A percentile compares a stretch with the other conserved stretches of the same genome.
phyloP scores from a whole-genome alignment of 2,329 filamentous ascomycete species.

The Penicillium sp. region DNA sequence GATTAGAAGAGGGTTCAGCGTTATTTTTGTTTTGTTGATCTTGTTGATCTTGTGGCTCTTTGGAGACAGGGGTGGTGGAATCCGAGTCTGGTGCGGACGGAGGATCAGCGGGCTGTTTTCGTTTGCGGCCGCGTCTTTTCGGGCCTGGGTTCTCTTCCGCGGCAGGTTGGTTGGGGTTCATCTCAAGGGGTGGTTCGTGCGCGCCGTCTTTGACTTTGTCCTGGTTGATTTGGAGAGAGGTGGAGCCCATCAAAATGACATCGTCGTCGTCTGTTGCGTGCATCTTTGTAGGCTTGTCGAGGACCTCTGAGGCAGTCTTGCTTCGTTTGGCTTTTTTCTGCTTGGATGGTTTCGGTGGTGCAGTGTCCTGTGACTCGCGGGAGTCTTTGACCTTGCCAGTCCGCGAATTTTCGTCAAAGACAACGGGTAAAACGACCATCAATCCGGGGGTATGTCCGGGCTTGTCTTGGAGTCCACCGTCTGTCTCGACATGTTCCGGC shows the following conservation, averaged over 20 bases:
- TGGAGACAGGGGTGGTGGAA: not conserved
- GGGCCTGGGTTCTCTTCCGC: slow-evolving; percentile 16
- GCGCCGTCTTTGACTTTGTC: not conserved
- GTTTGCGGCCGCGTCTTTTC: slow-evolving; percentile 42
- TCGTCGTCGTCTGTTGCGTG: slow-evolving; percentile 29
- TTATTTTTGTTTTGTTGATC: no score
- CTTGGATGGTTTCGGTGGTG: slow-evolving; percentile 25
- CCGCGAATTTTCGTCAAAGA: not conserved
- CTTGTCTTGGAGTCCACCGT: not conserved
- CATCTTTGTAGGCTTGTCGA: slow-evolving; percentile 20
- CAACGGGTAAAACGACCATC: not conserved
- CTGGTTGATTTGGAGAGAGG: slow-evolving; percentile 8
- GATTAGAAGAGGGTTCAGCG: no score
- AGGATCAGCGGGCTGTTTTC: slow-evolving; percentile 30
- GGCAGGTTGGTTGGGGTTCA: not conserved
- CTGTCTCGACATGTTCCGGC: not conserved
- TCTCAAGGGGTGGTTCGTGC: not conserved
- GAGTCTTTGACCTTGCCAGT: not conserved
- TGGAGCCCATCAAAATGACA: slow-evolving; percentile 38
- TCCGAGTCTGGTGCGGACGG: not conserved
- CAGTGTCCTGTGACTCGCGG: not conserved
- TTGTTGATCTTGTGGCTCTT: not conserved
- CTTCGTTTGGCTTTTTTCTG: slow-evolving; percentile 43
- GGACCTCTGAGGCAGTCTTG: slow-evolving; percentile 35
- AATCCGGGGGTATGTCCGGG: not conserved